These are phyloP conservation scores for Coemansia aciculifera DNA, from an alignment of 192 early-diverging fungal genomes.

Conservation along the genomic window DNA sequence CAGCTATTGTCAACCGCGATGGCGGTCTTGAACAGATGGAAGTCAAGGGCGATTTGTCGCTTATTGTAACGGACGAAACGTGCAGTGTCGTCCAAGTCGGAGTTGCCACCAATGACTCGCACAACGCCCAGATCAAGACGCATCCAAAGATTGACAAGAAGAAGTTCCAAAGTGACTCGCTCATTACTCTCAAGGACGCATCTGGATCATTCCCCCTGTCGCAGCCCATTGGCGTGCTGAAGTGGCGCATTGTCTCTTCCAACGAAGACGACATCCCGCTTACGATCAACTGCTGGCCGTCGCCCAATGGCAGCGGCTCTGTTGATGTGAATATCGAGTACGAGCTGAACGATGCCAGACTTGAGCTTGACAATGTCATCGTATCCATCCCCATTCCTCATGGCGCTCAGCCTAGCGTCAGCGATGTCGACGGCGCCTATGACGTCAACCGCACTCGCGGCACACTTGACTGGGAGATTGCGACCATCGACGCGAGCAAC, in stretches of 20 bases:
- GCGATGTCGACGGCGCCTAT: slow-evolving; percentile 82
- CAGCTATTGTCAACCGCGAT: slow-evolving; percentile 80
- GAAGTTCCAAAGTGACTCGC: slow-evolving; percentile 68
- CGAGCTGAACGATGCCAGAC: slow-evolving; percentile 73
- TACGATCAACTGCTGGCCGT: slow-evolving; percentile 94
- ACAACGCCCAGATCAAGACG: slow-evolving; percentile 88
- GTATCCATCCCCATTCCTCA: slow-evolving; percentile 89
- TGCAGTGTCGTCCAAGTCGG: slow-evolving; percentile 64
- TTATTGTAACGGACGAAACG: slow-evolving; percentile 73
- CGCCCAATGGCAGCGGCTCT: slow-evolving; percentile 80
- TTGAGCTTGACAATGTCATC: slow-evolving; percentile 83
- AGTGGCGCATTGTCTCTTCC: slow-evolving; percentile 82
- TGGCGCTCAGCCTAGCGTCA: slow-evolving; percentile 68
- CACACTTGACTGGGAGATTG: slow-evolving; percentile 80
- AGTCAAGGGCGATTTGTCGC: slow-evolving; percentile 86
- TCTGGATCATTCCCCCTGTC: slow-evolving; percentile 81
- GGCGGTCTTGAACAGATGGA: slow-evolving; percentile 92
- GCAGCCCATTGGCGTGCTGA: slow-evolving; percentile 81
- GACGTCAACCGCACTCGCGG: slow-evolving; percentile 69
- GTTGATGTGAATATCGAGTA: slow-evolving; percentile 98
- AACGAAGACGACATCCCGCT: slow-evolving; percentile 87
- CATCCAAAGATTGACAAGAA: slow-evolving; percentile 97
- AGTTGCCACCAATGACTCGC: slow-evolving; percentile 61
- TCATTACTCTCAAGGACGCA: slow-evolving; percentile 81
- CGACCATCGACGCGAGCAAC: slow-evolving; percentile 76